Evolutionary conservation across 306 rosid genomes (phyloP), one percentile per base, ranked within the genome.

Genomic region (Vigna angularis): DNA sequence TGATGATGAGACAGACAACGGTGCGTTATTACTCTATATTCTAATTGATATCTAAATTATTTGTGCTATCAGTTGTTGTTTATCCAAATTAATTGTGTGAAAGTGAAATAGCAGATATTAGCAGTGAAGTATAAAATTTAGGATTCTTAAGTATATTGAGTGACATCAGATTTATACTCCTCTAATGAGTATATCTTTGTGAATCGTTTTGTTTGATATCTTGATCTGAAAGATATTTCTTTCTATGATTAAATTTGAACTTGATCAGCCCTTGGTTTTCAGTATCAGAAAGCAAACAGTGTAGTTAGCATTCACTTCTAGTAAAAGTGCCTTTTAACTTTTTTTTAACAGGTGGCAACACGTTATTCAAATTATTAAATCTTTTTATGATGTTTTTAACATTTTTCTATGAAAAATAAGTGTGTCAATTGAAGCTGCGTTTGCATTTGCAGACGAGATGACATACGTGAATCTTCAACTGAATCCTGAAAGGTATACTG

Each of bases 401-500:
- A 64, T 77, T 26, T 32, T 62, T 74, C 67, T 62, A 34, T 67
- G 40, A 55, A 32, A 67, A 67, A 57, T 53, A 59, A 69, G 58
- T 66, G 48, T 67, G 61, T 18, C 20, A 77, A 65, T 20, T 81
- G 3, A 42, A 42, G 3, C 47, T 16, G 0, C 66, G 58, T 81
- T 65, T 80, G 45, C 12, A 64, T 84, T 66, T 83, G 69, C 88
- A 93, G 99, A 85, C 76, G 99, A 93, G 84, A 86, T 95, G 99
- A 95, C 98, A 17, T 91, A 95, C 79, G 98, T 95, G 74, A 95
- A 95, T 79, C 99, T 93, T 76, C 98, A 83, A 82, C 82, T 93
- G 53, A 95, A 93, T 87, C 99, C 98, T 66, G 98, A 93, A 88
- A 85, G 99, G 75, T 95, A 87, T 83, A 95, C 99, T 3, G 99